Percentiles rank a stretch among this genome's conserved stretches.
These are phyloP conservation scores for Buxus sempervirens DNA, from an alignment of 164 flowering plant species.

Conservation along the genomic window DNA sequence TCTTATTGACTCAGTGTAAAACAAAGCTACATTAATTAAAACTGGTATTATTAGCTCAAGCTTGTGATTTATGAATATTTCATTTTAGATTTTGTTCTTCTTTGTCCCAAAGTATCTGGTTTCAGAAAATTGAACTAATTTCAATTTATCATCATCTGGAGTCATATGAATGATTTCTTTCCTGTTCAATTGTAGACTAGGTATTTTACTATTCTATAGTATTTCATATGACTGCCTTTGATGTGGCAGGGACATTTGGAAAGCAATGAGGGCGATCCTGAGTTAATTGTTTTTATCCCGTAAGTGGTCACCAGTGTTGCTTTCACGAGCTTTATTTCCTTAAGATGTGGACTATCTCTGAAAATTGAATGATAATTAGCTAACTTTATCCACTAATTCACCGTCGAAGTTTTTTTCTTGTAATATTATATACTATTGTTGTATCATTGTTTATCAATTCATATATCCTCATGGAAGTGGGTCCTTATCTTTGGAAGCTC, in stretches of 20 bases:
- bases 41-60: neutral
- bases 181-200: neutral
- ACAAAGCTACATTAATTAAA: neutral
- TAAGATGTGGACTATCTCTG: neutral
- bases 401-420: no score
- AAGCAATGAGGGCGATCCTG: constrained; percentile 99
- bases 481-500: neutral
- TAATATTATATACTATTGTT: no score
- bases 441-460: neutral
- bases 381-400: neutral
- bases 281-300: constrained; percentile 90
- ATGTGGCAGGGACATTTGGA: constrained; percentile 70
- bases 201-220: neutral
- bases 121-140: neutral
- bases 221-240: constrained; percentile 7
- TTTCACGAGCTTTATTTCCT: neutral
- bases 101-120: neutral
- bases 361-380: neutral
- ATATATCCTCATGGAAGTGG: neutral
- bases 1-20: neutral
- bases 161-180: neutral
- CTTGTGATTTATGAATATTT: neutral
- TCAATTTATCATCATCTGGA: neutral
- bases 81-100: neutral
- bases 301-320: constrained; percentile 32